Evolutionary conservation across 2,329 filamentous ascomycete genomes (phyloP).

Genomic region (Exophiala sideris): DNA sequence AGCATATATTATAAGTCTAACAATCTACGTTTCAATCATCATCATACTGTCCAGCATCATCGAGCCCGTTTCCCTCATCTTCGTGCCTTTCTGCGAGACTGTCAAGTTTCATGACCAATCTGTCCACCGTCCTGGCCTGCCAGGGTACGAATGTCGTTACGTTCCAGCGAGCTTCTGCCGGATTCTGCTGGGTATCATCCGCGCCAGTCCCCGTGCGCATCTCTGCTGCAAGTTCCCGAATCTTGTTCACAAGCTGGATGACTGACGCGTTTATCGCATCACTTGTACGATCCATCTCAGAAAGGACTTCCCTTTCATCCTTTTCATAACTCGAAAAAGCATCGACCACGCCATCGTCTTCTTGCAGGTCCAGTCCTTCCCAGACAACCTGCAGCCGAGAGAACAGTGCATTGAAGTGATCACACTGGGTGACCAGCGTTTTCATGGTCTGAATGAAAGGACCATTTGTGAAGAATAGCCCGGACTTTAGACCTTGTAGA

Average conservation of each 20-base stretch:
- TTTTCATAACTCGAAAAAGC: slow-evolving; percentile 66
- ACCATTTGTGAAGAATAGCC: slow-evolving; percentile 42
- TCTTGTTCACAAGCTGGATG: slow-evolving; percentile 39
- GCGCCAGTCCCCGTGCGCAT: slow-evolving; percentile 49
- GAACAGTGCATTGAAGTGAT: slow-evolving; percentile 75
- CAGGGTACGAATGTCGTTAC: slow-evolving; percentile 59
- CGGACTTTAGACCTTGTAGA: slow-evolving; percentile 59
- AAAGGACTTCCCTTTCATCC: slow-evolving; percentile 67
- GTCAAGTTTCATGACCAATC: slow-evolving; percentile 87
- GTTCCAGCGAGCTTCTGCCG: slow-evolving; percentile 60
- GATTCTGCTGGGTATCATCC: slow-evolving; percentile 55
- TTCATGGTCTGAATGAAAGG: slow-evolving; percentile 41
- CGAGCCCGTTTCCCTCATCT: slow-evolving; percentile 12
- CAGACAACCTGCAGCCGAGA: slow-evolving; percentile 73
- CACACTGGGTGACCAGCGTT: slow-evolving; percentile 54
- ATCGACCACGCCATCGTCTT: slow-evolving; percentile 77
- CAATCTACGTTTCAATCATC: slow-evolving; percentile 6
- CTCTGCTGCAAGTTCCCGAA: slow-evolving; percentile 23
- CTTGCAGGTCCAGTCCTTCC: slow-evolving; percentile 73
- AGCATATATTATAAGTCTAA: no score
- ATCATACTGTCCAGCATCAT: slow-evolving; percentile 16
- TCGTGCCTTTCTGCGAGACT: slow-evolving; percentile 34
- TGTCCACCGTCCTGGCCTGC: slow-evolving; percentile 75
- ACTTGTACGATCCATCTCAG: slow-evolving; percentile 63
- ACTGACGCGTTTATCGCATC: slow-evolving; percentile 61